A percentile compares a stretch with the other conserved stretches of the same genome.
Conservation (phyloP, 495 filamentous ascomycete genomes). For the Talaromyces proteolyticus region DNA sequence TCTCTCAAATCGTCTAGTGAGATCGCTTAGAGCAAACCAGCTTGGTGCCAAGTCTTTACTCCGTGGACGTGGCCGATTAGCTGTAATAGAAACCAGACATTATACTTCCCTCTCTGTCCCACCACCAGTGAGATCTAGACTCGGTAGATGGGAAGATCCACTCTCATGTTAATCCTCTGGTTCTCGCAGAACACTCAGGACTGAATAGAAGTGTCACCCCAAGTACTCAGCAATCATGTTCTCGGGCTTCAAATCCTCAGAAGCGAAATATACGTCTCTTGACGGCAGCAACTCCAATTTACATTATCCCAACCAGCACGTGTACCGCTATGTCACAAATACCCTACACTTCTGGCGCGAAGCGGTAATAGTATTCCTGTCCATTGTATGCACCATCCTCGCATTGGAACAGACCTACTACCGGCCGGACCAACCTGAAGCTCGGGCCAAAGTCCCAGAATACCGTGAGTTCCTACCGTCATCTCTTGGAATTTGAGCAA, state of each 20-base stretch:
- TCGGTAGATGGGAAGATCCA: neutral
- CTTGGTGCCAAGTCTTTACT: too few relatives aligned
- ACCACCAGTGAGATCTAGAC: neutral
- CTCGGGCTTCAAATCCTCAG: neutral
- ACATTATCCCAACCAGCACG: too few relatives aligned
- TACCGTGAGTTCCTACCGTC: neutral
- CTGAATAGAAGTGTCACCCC: neutral
- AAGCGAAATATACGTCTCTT: neutral
- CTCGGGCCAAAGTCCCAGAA: neutral
- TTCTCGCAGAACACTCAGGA: neutral
- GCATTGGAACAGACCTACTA: neutral
- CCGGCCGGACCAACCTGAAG: neutral
- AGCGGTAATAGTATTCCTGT: neutral
- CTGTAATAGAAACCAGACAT: neutral
- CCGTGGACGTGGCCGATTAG: neutral
- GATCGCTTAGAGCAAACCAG: too few relatives aligned
- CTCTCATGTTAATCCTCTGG: neutral
- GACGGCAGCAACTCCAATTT: neutral
- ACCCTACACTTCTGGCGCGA: slow-evolving; percentile 1
- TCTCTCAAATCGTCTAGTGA: too few relatives aligned
- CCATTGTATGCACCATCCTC: neutral
- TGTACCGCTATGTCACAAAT: neutral
- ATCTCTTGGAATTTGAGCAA: neutral
- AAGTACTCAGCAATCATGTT: slow-evolving; percentile 1
- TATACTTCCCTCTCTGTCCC: neutral